phyloP scores from a whole-genome alignment of 257 asterid species.

The Hygrophila difformis region DNA sequence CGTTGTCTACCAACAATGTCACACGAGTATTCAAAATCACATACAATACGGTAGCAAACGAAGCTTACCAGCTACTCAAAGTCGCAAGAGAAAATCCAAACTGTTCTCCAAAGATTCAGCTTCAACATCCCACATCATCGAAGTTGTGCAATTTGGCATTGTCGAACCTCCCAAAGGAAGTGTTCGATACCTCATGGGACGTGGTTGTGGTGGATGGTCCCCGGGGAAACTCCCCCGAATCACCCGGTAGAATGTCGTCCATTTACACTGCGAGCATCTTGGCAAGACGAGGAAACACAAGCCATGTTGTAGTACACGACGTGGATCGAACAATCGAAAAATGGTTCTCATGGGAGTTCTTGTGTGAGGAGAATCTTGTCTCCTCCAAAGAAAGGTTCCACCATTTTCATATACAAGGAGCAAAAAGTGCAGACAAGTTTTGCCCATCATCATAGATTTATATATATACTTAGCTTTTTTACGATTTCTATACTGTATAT shows the following conservation, averaged over 20 bases:
- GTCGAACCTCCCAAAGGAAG: constrained; percentile 37
- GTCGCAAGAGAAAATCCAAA: constrained; percentile 41
- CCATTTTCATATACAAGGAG: constrained; percentile 38
- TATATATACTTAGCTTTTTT: too few relatives aligned
- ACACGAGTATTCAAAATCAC: constrained; percentile 32
- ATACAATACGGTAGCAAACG: constrained; percentile 53
- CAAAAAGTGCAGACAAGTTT: constrained; percentile 38
- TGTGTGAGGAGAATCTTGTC: constrained; percentile 66
- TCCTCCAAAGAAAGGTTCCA: constrained; percentile 79
- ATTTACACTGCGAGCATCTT: constrained; percentile 59
- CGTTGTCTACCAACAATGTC: constrained; percentile 15
- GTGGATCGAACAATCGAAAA: constrained; percentile 66
- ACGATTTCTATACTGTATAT: too few relatives aligned
- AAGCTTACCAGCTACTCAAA: constrained; percentile 58
- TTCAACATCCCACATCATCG: constrained; percentile 10
- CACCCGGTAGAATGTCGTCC: constrained; percentile 78
- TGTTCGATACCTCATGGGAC: constrained; percentile 51
- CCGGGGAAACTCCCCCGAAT: constrained; percentile 38
- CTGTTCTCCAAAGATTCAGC: constrained; percentile 23
- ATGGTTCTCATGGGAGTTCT: constrained; percentile 86
- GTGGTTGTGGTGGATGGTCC: constrained; percentile 80
- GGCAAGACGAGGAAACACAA: constrained; percentile 49
- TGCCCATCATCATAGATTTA: constrained; percentile 35
- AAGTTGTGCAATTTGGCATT: constrained; percentile 53
- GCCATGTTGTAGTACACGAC: constrained; percentile 62